Evolutionary conservation across 164 flowering plant species (phyloP).

Genomic region (Aristolochia californica): DNA sequence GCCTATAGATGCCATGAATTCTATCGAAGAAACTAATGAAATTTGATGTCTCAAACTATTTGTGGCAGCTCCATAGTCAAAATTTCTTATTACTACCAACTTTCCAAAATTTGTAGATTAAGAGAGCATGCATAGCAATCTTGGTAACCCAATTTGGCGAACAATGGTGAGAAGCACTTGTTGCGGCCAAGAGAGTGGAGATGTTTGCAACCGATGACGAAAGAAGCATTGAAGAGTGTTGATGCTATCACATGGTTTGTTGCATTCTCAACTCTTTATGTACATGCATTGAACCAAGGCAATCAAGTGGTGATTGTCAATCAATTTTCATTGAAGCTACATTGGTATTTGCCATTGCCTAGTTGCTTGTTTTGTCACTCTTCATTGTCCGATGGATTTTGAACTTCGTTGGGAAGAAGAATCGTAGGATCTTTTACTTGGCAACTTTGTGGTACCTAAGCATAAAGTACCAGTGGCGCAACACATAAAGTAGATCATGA

Average conservation of each 20-base stretch:
- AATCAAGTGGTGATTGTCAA: slow-evolving; percentile 29
- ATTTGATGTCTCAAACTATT: too few species aligned
- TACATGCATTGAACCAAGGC: slow-evolving; percentile 65
- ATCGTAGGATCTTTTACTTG: slow-evolving; percentile 48
- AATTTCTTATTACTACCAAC: too few species aligned
- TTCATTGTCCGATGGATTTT: slow-evolving; percentile 76
- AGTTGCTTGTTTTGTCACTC: slow-evolving; percentile 54
- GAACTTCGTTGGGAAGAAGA: slow-evolving; percentile 53
- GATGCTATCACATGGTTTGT: slow-evolving; percentile 60
- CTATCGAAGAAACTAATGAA: too few species aligned
- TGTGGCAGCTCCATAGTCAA: too few species aligned
- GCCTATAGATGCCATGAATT: too few species aligned
- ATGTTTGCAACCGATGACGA: too few species aligned
- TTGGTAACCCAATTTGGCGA: too few species aligned
- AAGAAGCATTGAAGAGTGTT: slow-evolving; percentile 51
- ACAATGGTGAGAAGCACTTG: too few species aligned
- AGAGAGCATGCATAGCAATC: too few species aligned
- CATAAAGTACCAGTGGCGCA: too few species aligned
- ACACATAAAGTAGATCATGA: slow-evolving; percentile 74
- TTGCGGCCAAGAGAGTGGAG: too few species aligned
- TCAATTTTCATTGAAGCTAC: slow-evolving; percentile 56
- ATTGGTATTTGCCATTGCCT: slow-evolving; percentile 52
- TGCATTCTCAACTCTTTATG: slow-evolving; percentile 61
- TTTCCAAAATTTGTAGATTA: too few species aligned
- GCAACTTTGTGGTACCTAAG: slow-evolving; percentile 99